phyloP scores from a whole-genome alignment of 768 basidiomycete genomes.

The Nidularia sp. region DNA sequence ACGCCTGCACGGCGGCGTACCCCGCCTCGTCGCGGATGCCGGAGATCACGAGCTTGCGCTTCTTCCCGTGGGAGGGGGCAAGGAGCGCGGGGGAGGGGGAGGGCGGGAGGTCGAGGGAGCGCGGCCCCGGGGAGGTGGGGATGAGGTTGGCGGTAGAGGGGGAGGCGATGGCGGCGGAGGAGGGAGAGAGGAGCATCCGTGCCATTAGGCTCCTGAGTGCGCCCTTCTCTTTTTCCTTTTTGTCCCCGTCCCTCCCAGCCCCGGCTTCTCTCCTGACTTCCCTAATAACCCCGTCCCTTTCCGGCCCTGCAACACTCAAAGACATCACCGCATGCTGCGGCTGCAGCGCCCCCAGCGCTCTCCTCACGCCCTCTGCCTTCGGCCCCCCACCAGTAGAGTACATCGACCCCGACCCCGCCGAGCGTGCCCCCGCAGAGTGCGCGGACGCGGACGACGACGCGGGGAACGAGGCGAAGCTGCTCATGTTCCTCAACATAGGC shows the following conservation, averaged over 20 bases:
- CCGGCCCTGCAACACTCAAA: too few relatives aligned
- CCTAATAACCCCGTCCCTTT: too few relatives aligned
- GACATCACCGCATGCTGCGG: too few relatives aligned
- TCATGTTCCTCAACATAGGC: too few relatives aligned
- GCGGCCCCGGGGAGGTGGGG: background rate
- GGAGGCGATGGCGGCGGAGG: background rate
- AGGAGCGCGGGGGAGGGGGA: background rate
- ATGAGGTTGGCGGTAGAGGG: background rate
- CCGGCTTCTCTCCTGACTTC: too few relatives aligned
- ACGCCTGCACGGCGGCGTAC: conserved; percentile 24
- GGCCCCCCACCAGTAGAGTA: too few relatives aligned
- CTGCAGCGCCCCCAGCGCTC: too few relatives aligned
- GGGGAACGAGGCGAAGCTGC: too few relatives aligned
- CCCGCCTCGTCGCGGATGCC: conserved; percentile 19
- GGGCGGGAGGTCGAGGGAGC: conserved; percentile 1
- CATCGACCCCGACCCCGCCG: too few relatives aligned
- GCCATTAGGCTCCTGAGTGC: background rate
- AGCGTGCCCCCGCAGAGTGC: too few relatives aligned
- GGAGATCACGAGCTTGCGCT: conserved; percentile 26
- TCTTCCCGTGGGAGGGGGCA: conserved; percentile 6
- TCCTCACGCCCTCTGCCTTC: too few relatives aligned
- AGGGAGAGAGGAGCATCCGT: background rate
- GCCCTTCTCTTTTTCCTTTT: background rate
- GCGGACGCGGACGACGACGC: too few relatives aligned
- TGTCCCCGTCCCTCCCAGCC: background rate